Conservation (phyloP, 1,284 basidiomycete species). For the Ustanciosporium gigantosporum region DNA sequence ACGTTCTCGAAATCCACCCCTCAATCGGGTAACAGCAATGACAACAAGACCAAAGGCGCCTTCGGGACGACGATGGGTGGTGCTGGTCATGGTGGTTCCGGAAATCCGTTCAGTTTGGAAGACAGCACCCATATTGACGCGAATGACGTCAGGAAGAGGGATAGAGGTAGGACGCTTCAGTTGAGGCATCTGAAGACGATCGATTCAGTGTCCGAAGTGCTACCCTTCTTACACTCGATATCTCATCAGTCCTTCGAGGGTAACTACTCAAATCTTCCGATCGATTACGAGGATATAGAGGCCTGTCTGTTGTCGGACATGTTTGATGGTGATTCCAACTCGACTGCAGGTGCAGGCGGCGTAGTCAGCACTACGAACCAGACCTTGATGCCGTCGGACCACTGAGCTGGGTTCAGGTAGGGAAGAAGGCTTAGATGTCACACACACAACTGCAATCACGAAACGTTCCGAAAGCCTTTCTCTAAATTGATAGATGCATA, state of each 20-base stretch:
- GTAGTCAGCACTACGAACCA: no score
- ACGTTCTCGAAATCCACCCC: slow-evolving; percentile 67
- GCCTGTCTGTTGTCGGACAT: slow-evolving; percentile 36
- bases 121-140: background rate
- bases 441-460: no score
- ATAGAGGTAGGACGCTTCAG: slow-evolving; percentile 5
- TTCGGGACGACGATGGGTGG: background rate
- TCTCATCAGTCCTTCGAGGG: slow-evolving; percentile 27
- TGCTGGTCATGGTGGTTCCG: no score
- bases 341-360: no score
- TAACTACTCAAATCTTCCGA: slow-evolving; percentile 10
- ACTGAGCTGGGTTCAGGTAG: no score
- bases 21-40: no score
- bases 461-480: no score
- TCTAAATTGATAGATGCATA: no score
- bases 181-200: slow-evolving; percentile 6
- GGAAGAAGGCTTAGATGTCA: no score
- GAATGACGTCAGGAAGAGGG: background rate
- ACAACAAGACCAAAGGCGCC: no score
- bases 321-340: slow-evolving; percentile 41
- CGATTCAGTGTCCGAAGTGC: slow-evolving; percentile 9
- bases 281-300: slow-evolving; percentile 32
- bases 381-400: no score
- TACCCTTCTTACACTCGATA: slow-evolving; percentile 22
- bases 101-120: no score